Conservation (phyloP, 2,329 filamentous ascomycete species). For the Capronia americana region DNA sequence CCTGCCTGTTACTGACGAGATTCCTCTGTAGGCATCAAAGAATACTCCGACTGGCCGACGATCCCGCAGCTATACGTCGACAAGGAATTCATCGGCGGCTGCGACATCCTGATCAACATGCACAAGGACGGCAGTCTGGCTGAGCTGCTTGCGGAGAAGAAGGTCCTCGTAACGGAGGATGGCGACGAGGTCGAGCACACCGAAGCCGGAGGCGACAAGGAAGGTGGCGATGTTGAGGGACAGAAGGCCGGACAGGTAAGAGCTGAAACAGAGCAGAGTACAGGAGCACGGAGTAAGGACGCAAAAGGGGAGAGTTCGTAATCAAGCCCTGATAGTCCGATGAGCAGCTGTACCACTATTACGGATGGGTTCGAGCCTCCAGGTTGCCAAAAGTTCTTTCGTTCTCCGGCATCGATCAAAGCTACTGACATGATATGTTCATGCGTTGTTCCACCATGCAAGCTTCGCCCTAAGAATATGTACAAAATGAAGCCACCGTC, state of each 20-base stretch:
- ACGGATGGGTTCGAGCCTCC: neutral
- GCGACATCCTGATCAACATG: constrained; percentile 96
- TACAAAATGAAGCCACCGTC: neutral
- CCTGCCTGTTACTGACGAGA: neutral
- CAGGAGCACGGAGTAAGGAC: constrained; percentile 35
- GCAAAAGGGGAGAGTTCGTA: constrained; percentile 37
- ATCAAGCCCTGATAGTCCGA: neutral
- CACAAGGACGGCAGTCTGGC: constrained; percentile 93
- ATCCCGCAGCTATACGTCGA: constrained; percentile 96
- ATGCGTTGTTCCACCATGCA: neutral
- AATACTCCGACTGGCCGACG: constrained; percentile 98
- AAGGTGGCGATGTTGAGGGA: constrained; percentile 34
- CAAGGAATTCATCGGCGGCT: constrained; percentile 96
- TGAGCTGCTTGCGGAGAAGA: constrained; percentile 90
- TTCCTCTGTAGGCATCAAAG: constrained; percentile 80
- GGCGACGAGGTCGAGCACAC: constrained; percentile 43
- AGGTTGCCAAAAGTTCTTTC: neutral
- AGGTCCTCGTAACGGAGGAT: constrained; percentile 72
- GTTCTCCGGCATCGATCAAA: neutral
- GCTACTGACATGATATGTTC: neutral
- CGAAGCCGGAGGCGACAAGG: constrained; percentile 49
- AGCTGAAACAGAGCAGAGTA: constrained; percentile 33
- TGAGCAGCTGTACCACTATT: neutral
- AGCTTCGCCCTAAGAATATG: neutral
- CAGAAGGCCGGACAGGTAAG: constrained; percentile 30